Percentiles rank a stretch among this genome's conserved stretches.
Conservation (phyloP, 805 yeast species). For the Candida chilensis region DNA sequence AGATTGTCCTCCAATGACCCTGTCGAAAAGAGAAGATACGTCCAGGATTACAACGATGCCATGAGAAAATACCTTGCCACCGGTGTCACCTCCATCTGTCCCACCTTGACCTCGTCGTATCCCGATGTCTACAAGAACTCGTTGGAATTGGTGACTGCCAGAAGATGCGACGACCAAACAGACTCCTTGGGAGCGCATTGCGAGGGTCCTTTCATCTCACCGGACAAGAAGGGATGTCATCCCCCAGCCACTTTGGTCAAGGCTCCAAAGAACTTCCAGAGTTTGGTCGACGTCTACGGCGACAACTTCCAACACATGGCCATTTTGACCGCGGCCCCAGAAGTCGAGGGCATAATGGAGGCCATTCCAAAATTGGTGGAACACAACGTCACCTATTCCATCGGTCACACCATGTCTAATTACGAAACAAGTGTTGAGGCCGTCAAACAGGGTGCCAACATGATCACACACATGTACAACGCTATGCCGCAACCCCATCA, state of each 20-base stretch:
- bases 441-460: slow-evolving; percentile 40
- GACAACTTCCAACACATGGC: slow-evolving; percentile 10
- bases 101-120: slow-evolving; percentile 45
- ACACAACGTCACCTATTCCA: slow-evolving; percentile 26
- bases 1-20: slow-evolving; percentile 16
- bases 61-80: slow-evolving; percentile 37
- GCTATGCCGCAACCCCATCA: slow-evolving; percentile 58
- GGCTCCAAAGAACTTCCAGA: slow-evolving; percentile 18
- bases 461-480: slow-evolving; percentile 53
- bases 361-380: slow-evolving; percentile 21
- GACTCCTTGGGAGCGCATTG: slow-evolving; percentile 51
- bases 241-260: slow-evolving; percentile 33
- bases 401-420: slow-evolving; percentile 37
- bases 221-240: slow-evolving; percentile 41
- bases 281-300: slow-evolving; percentile 26
- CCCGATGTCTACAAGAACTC: slow-evolving; percentile 38
- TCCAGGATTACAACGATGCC: slow-evolving; percentile 26
- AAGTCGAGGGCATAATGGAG: slow-evolving; percentile 33
- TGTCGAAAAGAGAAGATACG: slow-evolving; percentile 17
- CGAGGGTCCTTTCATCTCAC: slow-evolving; percentile 50
- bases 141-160: slow-evolving; percentile 29
- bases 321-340: slow-evolving; percentile 45
- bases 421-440: slow-evolving; percentile 26
- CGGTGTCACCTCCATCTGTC: slow-evolving; percentile 49
- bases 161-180: slow-evolving; percentile 18